These are phyloP conservation scores for Escallonia herrerae DNA, from an alignment of 129 eudicot genomes.

Conservation along the genomic window DNA sequence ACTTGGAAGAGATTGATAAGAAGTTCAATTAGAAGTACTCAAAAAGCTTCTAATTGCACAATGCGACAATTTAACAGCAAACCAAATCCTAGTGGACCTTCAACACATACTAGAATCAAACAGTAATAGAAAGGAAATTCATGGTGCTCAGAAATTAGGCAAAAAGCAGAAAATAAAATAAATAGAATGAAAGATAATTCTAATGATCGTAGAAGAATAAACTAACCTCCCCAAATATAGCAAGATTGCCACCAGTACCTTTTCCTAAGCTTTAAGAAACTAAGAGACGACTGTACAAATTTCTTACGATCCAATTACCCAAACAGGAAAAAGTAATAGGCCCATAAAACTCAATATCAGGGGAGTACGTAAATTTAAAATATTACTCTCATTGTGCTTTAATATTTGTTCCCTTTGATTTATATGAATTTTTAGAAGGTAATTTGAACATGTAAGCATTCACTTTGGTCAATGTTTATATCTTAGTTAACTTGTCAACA, in stretches of 20 bases:
- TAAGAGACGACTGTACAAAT: conserved; percentile 58
- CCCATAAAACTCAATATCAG: no score
- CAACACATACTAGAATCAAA: conserved; percentile 67
- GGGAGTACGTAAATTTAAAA: no score
- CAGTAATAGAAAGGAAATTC: conserved; percentile 4
- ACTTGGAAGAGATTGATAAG: no score
- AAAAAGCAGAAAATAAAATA: conserved; percentile 6
- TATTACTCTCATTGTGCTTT: no score
- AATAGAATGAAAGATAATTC: neutral
- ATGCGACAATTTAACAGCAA: conserved; percentile 79
- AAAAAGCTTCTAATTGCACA: conserved; percentile 19
- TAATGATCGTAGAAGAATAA: conserved; percentile 3
- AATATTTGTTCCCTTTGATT: no score
- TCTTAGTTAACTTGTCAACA: no score
- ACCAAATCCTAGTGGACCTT: conserved; percentile 84
- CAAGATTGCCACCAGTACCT: conserved; percentile 81
- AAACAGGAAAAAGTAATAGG: no score
- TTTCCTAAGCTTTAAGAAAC: conserved; percentile 38
- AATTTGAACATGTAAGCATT: no score
- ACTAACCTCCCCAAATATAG: conserved; percentile 82
- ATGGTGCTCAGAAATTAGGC: conserved; percentile 5
- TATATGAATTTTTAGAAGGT: no score
- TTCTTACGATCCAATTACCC: no score
- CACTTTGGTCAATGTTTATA: no score
- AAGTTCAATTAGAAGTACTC: no score